Percentiles rank a stretch among this genome's conserved stretches.
Conservation (phyloP, 805 yeast species). For the Geotrichum ghanense region DNA sequence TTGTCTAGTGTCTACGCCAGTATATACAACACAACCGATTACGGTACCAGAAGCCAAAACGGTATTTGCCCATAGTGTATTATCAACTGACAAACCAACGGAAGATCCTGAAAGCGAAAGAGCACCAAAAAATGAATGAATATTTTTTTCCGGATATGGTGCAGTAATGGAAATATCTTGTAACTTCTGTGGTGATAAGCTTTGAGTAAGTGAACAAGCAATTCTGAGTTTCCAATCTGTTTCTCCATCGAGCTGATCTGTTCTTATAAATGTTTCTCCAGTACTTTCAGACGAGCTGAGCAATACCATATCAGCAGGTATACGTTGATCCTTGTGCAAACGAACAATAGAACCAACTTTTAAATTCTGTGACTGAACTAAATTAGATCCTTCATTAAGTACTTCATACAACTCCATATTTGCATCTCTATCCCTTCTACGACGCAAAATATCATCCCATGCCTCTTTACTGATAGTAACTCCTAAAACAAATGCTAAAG, state of each 20-base stretch:
- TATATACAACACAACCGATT: slow-evolving; percentile 76
- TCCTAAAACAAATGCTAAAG: slow-evolving; percentile 80
- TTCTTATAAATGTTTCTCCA: slow-evolving; percentile 88
- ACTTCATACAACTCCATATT: slow-evolving; percentile 77
- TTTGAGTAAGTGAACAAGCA: slow-evolving; percentile 66
- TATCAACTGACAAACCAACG: slow-evolving; percentile 59
- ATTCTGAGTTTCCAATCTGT: slow-evolving; percentile 95
- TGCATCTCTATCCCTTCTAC: slow-evolving; percentile 82
- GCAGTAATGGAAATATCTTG: slow-evolving; percentile 45
- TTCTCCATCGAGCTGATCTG: slow-evolving; percentile 98
- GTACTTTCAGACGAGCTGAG: slow-evolving; percentile 67
- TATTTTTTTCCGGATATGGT: slow-evolving; percentile 70
- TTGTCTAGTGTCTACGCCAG: slow-evolving; percentile 91
- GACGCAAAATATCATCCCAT: slow-evolving; percentile 79
- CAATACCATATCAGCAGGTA: slow-evolving; percentile 88
- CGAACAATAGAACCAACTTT: slow-evolving; percentile 79
- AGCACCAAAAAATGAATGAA: slow-evolving; percentile 72
- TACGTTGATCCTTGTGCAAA: slow-evolving; percentile 68
- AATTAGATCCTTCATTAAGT: slow-evolving; percentile 21
- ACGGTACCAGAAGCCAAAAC: slow-evolving; percentile 94
- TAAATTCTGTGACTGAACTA: slow-evolving; percentile 47
- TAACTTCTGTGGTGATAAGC: slow-evolving; percentile 29
- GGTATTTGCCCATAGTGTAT: slow-evolving; percentile 96
- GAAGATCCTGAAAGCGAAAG: slow-evolving; percentile 47
- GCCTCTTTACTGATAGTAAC: slow-evolving; percentile 97